phyloP scores from a whole-genome alignment of 2,329 filamentous ascomycete genomes.

The Penicillium oxalicum region DNA sequence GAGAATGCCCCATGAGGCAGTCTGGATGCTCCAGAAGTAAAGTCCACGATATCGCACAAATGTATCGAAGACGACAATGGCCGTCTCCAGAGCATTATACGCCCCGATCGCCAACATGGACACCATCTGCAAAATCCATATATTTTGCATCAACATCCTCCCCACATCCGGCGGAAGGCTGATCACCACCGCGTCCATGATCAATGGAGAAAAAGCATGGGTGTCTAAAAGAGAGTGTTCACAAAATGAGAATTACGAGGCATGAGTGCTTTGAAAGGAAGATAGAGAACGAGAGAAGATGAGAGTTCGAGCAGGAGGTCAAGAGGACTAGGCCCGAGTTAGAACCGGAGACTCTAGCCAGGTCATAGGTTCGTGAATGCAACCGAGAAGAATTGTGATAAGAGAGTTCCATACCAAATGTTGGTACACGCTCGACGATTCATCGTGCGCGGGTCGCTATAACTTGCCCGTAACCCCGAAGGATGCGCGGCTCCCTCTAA shows the following conservation, averaged over 20 bases:
- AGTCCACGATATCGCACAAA: conserved; percentile 39
- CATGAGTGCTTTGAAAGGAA: background rate
- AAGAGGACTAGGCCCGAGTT: background rate
- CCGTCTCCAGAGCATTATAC: conserved; percentile 42
- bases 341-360: background rate
- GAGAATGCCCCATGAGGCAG: conserved; percentile 35
- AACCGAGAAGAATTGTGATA: background rate
- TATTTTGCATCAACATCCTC: conserved; percentile 3
- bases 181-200: conserved; percentile 7
- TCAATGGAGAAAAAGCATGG: background rate
- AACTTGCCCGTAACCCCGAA: too few relatives aligned
- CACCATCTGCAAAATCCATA: conserved; percentile 4
- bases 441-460: too few relatives aligned
- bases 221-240: background rate
- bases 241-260: background rate
- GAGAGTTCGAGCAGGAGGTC: background rate
- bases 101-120: conserved; percentile 11
- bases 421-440: too few relatives aligned
- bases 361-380: background rate
- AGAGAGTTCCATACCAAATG: background rate
- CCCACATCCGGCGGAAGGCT: conserved; percentile 4
- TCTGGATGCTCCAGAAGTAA: conserved; percentile 43
- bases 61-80: conserved; percentile 37
- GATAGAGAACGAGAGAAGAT: background rate
- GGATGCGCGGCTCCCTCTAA: too few relatives aligned